Percentiles rank a stretch among this genome's conserved stretches.
phyloP scores from a whole-genome alignment of 495 filamentous ascomycete species.

The Aspergillus avenaceus region DNA sequence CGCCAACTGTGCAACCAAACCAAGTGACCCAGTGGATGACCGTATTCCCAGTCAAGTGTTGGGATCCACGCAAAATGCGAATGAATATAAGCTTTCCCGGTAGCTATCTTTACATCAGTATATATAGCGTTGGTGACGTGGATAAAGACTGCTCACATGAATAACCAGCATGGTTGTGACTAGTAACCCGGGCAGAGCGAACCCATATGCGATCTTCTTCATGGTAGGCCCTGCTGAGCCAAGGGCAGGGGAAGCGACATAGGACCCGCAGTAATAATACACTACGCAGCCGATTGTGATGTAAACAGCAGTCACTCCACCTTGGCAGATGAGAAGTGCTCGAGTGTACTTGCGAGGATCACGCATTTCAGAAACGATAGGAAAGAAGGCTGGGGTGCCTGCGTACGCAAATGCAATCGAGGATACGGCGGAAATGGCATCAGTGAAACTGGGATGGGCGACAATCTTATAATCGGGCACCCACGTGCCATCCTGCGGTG shows the following conservation, averaged over 20 bases:
- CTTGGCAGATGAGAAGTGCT: conserved; percentile 44
- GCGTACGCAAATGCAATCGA: conserved; percentile 65
- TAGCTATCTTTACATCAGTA: conserved; percentile 29
- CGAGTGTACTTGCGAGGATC: conserved; percentile 57
- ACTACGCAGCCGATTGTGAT: conserved; percentile 61
- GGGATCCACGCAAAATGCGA: conserved; percentile 50
- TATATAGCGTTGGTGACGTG: conserved; percentile 37
- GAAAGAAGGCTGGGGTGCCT: conserved; percentile 64
- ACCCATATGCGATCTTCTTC: conserved; percentile 67
- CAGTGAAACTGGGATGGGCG: conserved; percentile 22
- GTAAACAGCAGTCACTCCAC: conserved; percentile 57
- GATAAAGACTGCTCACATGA: conserved; percentile 46
- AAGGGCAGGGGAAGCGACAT: conserved; percentile 67
- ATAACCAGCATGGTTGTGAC: conserved; percentile 27
- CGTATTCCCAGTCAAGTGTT: conserved; percentile 53
- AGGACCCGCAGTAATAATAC: conserved; percentile 64
- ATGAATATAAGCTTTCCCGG: conserved; percentile 58
- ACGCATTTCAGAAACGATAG: conserved; percentile 71
- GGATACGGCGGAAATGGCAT: conserved; percentile 56
- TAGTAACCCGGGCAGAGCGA: conserved; percentile 58
- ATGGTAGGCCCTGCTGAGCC: conserved; percentile 57
- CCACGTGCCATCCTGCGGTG: conserved; percentile 28
- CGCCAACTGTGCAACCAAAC: conserved; percentile 50
- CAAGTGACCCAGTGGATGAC: conserved; percentile 53
- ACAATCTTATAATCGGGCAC: conserved; percentile 29